Evolutionary conservation across 495 filamentous ascomycete species (phyloP).

Genomic region (Chaetomium cochliodes): DNA sequence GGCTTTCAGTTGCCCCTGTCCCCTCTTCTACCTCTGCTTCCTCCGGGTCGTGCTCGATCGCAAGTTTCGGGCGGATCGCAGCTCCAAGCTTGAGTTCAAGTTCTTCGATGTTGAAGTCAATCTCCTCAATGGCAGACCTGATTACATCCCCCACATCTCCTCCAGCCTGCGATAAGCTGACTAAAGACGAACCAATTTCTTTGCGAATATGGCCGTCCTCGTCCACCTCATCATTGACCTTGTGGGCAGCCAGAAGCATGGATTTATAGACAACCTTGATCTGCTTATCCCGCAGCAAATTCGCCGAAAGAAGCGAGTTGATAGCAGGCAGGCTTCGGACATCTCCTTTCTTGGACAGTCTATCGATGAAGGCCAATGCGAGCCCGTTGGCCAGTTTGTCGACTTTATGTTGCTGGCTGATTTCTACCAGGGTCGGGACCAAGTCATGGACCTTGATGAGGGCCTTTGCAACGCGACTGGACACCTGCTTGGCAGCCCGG

Average conservation of each 20-base stretch:
- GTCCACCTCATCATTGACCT: slow-evolving; percentile 48
- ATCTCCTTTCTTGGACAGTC: slow-evolving; percentile 62
- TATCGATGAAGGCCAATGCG: slow-evolving; percentile 62
- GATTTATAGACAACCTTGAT: slow-evolving; percentile 60
- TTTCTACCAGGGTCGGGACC: slow-evolving; percentile 55
- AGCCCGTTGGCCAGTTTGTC: slow-evolving; percentile 73
- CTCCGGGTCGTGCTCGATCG: slow-evolving; percentile 39
- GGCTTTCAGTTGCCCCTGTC: slow-evolving; percentile 26
- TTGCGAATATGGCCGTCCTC: slow-evolving; percentile 55
- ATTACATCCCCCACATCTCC: slow-evolving; percentile 58
- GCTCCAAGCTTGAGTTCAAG: slow-evolving; percentile 71
- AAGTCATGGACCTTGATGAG: slow-evolving; percentile 64
- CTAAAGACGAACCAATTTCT: slow-evolving; percentile 61
- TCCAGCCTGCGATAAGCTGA: slow-evolving; percentile 56
- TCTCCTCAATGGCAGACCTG: slow-evolving; percentile 57
- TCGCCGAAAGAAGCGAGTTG: slow-evolving; percentile 58
- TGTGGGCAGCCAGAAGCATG: slow-evolving; percentile 58
- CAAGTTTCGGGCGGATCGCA: slow-evolving; percentile 52
- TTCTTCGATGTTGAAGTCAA: slow-evolving; percentile 62
- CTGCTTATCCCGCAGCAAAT: slow-evolving; percentile 61
- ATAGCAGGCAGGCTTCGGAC: slow-evolving; percentile 55
- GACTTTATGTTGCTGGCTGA: slow-evolving; percentile 63
- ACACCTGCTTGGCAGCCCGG: slow-evolving; percentile 63
- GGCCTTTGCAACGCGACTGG: slow-evolving; percentile 65
- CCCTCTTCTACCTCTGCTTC: slow-evolving; percentile 55